A percentile compares a stretch with the other conserved stretches of the same genome.
Evolutionary conservation across 2,329 filamentous ascomycete species (phyloP).

Genomic region (Ciborinia camelliae): DNA sequence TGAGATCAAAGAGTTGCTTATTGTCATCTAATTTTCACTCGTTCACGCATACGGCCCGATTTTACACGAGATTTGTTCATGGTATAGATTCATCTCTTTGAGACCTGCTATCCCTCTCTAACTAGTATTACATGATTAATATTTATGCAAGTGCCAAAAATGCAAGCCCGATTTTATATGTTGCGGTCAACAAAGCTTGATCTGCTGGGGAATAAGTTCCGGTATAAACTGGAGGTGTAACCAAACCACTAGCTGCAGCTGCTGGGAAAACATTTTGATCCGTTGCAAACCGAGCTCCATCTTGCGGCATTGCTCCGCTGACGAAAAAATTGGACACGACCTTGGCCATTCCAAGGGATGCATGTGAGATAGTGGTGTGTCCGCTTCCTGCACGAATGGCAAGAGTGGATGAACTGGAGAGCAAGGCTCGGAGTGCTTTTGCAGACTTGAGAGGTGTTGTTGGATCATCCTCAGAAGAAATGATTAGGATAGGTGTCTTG

Average conservation of each 20-base stretch:
- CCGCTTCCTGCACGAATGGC: conserved; percentile 22
- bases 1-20: not conserved
- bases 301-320: not conserved
- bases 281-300: not conserved
- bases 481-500: conserved; percentile 22
- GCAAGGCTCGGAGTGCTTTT: conserved; percentile 18
- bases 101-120: not conserved
- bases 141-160: not conserved
- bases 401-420: conserved; percentile 22
- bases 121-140: not conserved
- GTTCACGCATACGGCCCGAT: conserved; percentile 7
- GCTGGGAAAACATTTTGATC: conserved; percentile 2
- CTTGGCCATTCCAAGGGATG: conserved; percentile 15
- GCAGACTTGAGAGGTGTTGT: conserved; percentile 23
- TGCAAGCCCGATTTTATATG: not conserved
- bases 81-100: not conserved
- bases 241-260: not conserved
- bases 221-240: not conserved
- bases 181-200: not conserved
- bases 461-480: conserved; percentile 22
- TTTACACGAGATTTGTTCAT: not conserved
- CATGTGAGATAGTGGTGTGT: conserved; percentile 13
- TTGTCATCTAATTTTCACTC: not conserved
- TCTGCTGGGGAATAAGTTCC: conserved; percentile 1
- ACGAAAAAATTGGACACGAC: not conserved